phyloP scores from a whole-genome alignment of 2,329 filamentous ascomycete genomes.

The Fusarium tuaranense region DNA sequence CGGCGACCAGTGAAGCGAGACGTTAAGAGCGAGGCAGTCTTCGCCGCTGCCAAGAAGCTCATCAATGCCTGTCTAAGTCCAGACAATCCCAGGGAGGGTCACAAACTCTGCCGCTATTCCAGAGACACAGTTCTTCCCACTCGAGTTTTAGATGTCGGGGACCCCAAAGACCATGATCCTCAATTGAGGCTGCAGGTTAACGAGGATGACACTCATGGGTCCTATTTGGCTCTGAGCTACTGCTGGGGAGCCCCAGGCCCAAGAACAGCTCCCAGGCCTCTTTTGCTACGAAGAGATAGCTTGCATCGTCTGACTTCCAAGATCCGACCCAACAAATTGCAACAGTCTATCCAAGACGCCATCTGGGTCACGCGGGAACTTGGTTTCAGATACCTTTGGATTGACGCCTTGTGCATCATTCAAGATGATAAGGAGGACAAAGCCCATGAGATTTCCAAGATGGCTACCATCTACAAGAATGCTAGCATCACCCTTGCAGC shows the following conservation, averaged over 20 bases:
- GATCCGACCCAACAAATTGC: background rate
- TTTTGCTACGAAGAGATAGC: background rate
- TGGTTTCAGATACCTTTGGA: background rate
- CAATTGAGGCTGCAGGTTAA: background rate
- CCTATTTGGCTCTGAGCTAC: background rate
- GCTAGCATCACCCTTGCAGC: background rate
- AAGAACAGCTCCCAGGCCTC: background rate
- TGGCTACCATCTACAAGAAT: slow-evolving; percentile 4
- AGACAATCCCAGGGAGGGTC: background rate
- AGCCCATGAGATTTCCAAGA: background rate
- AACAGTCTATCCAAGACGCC: background rate
- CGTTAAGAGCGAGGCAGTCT: background rate
- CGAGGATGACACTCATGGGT: background rate
- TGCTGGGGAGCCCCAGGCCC: background rate
- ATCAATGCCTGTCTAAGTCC: background rate
- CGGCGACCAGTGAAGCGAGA: background rate
- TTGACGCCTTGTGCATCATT: background rate
- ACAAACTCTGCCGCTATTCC: background rate
- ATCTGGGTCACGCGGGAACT: background rate
- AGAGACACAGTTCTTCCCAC: background rate
- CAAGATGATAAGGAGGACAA: background rate
- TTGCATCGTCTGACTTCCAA: background rate
- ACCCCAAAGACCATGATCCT: fast-evolving
- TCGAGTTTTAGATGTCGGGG: background rate
- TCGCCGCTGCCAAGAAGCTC: background rate